A percentile compares a stretch with the other conserved stretches of the same genome.
These are phyloP conservation scores for Diutina catenulata DNA, from an alignment of 1,139 yeast genomes.

Conservation along the genomic window DNA sequence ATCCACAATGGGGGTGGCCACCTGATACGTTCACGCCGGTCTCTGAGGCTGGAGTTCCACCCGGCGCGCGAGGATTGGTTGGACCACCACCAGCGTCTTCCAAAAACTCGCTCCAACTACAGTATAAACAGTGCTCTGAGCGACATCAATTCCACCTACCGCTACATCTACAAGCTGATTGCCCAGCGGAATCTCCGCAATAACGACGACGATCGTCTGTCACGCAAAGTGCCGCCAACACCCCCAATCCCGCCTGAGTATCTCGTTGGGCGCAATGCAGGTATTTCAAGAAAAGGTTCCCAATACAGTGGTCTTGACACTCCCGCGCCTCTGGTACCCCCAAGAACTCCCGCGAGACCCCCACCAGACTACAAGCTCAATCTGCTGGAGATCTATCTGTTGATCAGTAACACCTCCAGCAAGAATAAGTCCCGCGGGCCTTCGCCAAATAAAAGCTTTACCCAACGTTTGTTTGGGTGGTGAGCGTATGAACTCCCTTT, in stretches of 20 bases:
- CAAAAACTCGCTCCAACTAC: constrained; percentile 19
- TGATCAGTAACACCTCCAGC: constrained; percentile 3
- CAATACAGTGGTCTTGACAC: neutral
- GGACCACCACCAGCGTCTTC: constrained; percentile 20
- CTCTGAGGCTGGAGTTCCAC: constrained; percentile 32
- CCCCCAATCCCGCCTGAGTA: constrained; percentile 1
- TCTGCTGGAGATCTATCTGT: neutral
- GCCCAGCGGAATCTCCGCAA: constrained; percentile 19
- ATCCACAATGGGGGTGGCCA: constrained; percentile 12
- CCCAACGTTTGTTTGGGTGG: constrained; percentile 4
- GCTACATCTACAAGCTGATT: constrained; percentile 25
- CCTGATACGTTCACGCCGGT: constrained; percentile 18
- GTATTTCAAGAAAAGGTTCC: no score
- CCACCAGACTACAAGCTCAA: neutral
- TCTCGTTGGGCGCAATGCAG: no score
- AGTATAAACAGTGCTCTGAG: constrained; percentile 13
- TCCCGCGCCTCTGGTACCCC: neutral
- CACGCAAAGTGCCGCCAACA: neutral
- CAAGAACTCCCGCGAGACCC: neutral
- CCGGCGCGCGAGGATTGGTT: constrained; percentile 32
- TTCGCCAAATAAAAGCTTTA: neutral
- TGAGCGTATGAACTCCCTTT: no score
- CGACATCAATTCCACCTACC: constrained; percentile 13
- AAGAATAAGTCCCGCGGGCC: neutral
- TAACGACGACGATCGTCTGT: neutral